These are phyloP conservation scores for Aureobasidium sp. DNA, from an alignment of 2,329 filamentous ascomycete genomes.

Conservation along the genomic window DNA sequence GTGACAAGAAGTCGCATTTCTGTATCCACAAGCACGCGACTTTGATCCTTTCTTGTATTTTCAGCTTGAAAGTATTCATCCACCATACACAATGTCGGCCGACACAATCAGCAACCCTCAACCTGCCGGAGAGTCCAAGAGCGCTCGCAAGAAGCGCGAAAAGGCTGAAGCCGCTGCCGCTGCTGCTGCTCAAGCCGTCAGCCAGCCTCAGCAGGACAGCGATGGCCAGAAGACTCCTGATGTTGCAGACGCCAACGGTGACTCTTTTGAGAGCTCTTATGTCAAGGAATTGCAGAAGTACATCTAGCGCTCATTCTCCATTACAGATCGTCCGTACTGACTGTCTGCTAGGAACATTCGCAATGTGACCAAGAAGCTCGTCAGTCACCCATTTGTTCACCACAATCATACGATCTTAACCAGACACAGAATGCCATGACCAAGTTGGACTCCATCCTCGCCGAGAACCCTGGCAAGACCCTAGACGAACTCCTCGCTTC, in stretches of 20 bases:
- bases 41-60: not conserved
- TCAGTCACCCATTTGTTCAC: slow-evolving; percentile 42
- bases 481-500: slow-evolving; percentile 65
- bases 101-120: slow-evolving; percentile 57
- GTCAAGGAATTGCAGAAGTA: slow-evolving; percentile 89
- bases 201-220: slow-evolving; percentile 19
- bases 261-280: slow-evolving; percentile 68
- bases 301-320: slow-evolving; percentile 26
- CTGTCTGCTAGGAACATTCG: slow-evolving; percentile 65
- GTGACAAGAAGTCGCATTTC: slow-evolving; percentile 1
- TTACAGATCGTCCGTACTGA: slow-evolving; percentile 17
- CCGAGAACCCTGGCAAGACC: slow-evolving; percentile 61
- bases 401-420: not conserved
- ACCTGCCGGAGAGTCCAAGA: slow-evolving; percentile 50
- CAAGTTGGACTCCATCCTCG: slow-evolving; percentile 64
- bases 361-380: slow-evolving; percentile 90
- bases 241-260: slow-evolving; percentile 43
- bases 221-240: slow-evolving; percentile 17
- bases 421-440: slow-evolving; percentile 55
- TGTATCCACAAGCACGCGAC: slow-evolving; percentile 5
- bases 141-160: slow-evolving; percentile 47
- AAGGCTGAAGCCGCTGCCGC: slow-evolving; percentile 34
- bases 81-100: slow-evolving; percentile 51
- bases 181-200: slow-evolving; percentile 26
- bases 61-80: not conserved